Evolutionary conservation across 2,329 filamentous ascomycete genomes (phyloP).

Genomic region (Neofusicoccum sp.): DNA sequence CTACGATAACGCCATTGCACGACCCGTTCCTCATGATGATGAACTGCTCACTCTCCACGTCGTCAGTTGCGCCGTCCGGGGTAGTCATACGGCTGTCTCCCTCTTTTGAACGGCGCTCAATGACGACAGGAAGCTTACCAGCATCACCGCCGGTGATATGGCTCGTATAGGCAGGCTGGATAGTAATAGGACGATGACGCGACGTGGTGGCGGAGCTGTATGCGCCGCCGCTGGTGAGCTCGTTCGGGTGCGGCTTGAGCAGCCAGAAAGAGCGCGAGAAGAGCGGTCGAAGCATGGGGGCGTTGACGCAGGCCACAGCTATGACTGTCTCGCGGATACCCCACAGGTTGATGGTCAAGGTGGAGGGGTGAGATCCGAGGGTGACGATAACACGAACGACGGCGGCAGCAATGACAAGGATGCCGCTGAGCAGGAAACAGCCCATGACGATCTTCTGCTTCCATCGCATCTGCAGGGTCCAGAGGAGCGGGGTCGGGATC

Average conservation of each 20-base stretch:
- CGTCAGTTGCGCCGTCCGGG: neutral
- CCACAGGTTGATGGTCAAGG: conserved; percentile 41
- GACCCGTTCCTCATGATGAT: neutral
- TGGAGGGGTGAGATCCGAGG: conserved; percentile 32
- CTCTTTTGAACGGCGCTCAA: neutral
- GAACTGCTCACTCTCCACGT: neutral
- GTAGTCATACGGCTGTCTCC: neutral
- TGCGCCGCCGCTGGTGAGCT: neutral
- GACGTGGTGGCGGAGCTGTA: neutral
- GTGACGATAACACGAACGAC: conserved; percentile 38
- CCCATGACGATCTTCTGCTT: conserved; percentile 38
- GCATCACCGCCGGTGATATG: neutral
- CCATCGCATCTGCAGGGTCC: conserved; percentile 33
- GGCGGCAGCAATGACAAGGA: conserved; percentile 41
- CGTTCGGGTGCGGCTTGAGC: neutral
- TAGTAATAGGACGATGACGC: neutral
- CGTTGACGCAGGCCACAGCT: conserved; percentile 39
- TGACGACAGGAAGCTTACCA: neutral
- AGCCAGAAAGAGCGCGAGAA: conserved; percentile 34
- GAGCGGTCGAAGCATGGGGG: conserved; percentile 37
- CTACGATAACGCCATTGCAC: neutral
- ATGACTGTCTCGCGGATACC: conserved; percentile 41
- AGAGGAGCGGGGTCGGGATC: conserved; percentile 39
- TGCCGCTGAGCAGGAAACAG: conserved; percentile 37
- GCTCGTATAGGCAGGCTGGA: neutral